A percentile compares a stretch with the other conserved stretches of the same genome.
Conservation (phyloP, 2,329 filamentous ascomycete species). For the Aureobasidium mangrovei region DNA sequence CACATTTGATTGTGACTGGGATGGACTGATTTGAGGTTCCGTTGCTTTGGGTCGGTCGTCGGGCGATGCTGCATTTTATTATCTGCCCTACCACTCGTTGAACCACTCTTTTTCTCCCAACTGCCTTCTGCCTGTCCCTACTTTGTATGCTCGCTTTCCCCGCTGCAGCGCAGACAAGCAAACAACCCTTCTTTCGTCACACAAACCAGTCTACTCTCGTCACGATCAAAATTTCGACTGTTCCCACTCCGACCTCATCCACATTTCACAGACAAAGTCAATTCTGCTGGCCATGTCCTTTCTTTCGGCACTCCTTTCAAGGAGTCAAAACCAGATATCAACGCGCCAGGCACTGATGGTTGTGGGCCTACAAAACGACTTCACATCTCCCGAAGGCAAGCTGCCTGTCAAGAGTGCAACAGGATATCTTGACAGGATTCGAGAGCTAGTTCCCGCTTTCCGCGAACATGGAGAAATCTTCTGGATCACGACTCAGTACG, state of each 20-base stretch:
- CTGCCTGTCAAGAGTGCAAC: constrained; percentile 56
- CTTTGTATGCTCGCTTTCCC: constrained; percentile 3
- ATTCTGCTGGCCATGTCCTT: constrained; percentile 28
- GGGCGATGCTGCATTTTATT: constrained; percentile 2
- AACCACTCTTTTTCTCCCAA: not conserved
- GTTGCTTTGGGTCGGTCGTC: constrained; percentile 6
- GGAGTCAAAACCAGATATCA: constrained; percentile 43
- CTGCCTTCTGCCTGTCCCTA: not conserved
- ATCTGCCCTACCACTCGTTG: constrained; percentile 6
- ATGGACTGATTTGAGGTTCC: constrained; percentile 11
- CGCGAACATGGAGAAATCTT: constrained; percentile 65
- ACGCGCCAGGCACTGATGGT: constrained; percentile 65
- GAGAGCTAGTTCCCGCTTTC: constrained; percentile 61
- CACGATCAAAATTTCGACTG: not conserved
- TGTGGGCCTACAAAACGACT: constrained; percentile 87
- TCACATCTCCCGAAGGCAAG: constrained; percentile 59
- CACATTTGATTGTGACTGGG: constrained; percentile 10
- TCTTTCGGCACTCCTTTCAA: constrained; percentile 36
- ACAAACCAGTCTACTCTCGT: not conserved
- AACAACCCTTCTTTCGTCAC: constrained; percentile 10
- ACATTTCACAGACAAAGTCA: not conserved
- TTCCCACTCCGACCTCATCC: not conserved
- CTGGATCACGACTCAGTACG: constrained; percentile 74
- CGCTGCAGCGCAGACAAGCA: constrained; percentile 11
- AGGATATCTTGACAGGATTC: constrained; percentile 59